phyloP scores from a whole-genome alignment of 1,284 basidiomycete species.

The Porogramme epimiltina region DNA sequence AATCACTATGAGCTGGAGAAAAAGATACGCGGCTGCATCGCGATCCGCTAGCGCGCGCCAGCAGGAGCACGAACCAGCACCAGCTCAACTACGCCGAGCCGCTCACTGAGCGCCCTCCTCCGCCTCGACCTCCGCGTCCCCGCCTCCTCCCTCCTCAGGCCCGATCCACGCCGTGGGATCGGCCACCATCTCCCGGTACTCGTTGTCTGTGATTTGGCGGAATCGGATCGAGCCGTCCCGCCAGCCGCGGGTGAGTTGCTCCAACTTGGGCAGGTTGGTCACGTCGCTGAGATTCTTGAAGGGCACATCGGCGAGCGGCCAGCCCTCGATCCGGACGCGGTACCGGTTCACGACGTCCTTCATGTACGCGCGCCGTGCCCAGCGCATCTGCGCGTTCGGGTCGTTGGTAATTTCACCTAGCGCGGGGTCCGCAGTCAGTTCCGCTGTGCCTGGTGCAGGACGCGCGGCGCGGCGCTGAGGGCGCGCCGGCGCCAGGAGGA shows the following conservation, averaged over 20 bases:
- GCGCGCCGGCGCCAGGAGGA: background rate
- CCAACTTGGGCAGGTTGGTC: constrained; percentile 33
- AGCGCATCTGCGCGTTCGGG: constrained; percentile 31
- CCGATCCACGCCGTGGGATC: constrained; percentile 25
- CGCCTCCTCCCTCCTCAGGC: constrained; percentile 3
- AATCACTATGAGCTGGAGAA: too few species aligned
- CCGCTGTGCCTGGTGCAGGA: too few species aligned
- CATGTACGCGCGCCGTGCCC: constrained; percentile 28
- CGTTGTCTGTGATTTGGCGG: constrained; percentile 26
- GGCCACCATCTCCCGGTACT: constrained; percentile 25
- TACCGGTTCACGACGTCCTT: constrained; percentile 33
- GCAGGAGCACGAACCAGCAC: too few species aligned
- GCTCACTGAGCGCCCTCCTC: constrained; percentile 1
- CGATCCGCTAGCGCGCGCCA: background rate
- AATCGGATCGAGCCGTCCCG: constrained; percentile 28
- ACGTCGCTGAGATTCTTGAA: constrained; percentile 36
- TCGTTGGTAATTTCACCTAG: constrained; percentile 31
- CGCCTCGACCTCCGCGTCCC: background rate
- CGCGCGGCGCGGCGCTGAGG: too few species aligned
- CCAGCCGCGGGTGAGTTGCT: constrained; percentile 29
- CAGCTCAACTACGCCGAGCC: background rate
- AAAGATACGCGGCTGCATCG: too few species aligned
- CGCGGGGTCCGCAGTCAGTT: background rate
- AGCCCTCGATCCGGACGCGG: constrained; percentile 33
- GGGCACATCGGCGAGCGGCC: constrained; percentile 32